phyloP scores from a whole-genome alignment of 306 rosid species.

The Cucurbita maxima region DNA sequence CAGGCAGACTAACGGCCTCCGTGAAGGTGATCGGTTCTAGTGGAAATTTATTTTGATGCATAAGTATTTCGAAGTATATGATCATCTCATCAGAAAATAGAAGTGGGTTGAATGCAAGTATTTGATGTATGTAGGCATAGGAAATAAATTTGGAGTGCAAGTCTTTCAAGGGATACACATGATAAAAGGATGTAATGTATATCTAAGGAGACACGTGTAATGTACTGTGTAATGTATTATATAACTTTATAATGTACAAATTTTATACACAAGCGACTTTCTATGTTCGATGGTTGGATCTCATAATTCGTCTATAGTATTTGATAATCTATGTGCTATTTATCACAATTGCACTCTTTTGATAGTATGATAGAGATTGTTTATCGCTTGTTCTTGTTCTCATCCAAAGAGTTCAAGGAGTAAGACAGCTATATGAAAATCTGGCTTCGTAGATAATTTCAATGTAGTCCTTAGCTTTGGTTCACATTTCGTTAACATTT shows the following conservation, averaged over 20 bases:
- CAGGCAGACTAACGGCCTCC: conserved; percentile 27
- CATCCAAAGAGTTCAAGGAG: too few relatives aligned
- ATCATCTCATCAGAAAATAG: not conserved
- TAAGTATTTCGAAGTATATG: not conserved
- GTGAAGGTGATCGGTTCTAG: conserved; percentile 31
- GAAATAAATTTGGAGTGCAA: not conserved
- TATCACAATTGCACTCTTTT: too few relatives aligned
- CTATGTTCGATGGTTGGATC: not conserved
- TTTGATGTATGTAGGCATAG: not conserved
- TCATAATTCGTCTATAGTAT: not conserved
- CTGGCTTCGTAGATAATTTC: too few relatives aligned
- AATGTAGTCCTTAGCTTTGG: too few relatives aligned
- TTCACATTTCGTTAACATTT: too few relatives aligned
- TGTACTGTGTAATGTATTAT: not conserved
- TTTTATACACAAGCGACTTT: not conserved
- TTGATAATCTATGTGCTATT: too few relatives aligned
- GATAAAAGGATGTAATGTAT: not conserved
- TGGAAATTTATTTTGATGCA: not conserved
- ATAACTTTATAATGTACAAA: not conserved
- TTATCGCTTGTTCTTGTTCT: too few relatives aligned
- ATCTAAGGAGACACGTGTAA: not conserved
- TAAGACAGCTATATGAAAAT: too few relatives aligned
- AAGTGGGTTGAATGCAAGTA: not conserved
- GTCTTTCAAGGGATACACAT: not conserved
- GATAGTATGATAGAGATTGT: too few relatives aligned